A percentile compares a stretch with the other conserved stretches of the same genome.
phyloP scores from a whole-genome alignment of 768 basidiomycete genomes.

The Auriscalpium orientale region DNA sequence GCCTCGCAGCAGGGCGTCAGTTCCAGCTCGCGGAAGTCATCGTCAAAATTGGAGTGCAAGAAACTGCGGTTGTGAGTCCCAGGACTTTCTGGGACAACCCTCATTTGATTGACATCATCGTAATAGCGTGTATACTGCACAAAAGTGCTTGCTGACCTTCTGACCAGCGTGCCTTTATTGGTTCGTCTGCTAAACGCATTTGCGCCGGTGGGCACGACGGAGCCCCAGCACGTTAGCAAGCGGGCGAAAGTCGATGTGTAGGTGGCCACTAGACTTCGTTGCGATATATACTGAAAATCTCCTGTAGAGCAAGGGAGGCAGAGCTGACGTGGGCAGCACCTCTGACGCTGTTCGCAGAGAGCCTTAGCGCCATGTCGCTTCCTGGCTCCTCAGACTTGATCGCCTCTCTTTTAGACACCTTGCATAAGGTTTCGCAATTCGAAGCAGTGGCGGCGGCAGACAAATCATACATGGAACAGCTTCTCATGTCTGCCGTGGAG shows the following conservation, averaged over 20 bases:
- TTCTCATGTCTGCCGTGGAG: conserved; percentile 77
- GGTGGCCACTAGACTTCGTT: conserved; percentile 6
- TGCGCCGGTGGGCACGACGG: conserved; percentile 36
- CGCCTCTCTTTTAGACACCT: conserved; percentile 60
- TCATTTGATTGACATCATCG: neutral
- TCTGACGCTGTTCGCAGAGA: conserved; percentile 59
- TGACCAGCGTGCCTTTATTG: conserved; percentile 47
- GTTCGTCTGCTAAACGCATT: conserved; percentile 42
- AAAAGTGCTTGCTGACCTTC: conserved; percentile 37
- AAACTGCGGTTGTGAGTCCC: conserved; percentile 38
- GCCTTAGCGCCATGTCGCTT: conserved; percentile 54
- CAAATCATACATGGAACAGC: conserved; percentile 71
- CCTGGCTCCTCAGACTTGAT: conserved; percentile 69
- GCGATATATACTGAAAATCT: neutral
- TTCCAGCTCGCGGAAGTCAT: conserved; percentile 47
- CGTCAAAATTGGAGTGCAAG: conserved; percentile 43
- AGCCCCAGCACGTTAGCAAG: conserved; percentile 49
- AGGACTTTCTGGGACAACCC: no score
- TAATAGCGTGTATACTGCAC: conserved; percentile 27
- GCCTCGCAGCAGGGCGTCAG: conserved; percentile 45
- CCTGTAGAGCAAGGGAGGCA: neutral
- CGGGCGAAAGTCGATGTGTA: conserved; percentile 56
- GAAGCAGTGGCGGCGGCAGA: conserved; percentile 52
- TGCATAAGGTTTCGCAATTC: conserved; percentile 57
- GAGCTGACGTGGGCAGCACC: conserved; percentile 27